These are phyloP conservation scores for Hypoxylon sp. DNA, from an alignment of 2,329 filamentous ascomycete species.

Conservation along the genomic window DNA sequence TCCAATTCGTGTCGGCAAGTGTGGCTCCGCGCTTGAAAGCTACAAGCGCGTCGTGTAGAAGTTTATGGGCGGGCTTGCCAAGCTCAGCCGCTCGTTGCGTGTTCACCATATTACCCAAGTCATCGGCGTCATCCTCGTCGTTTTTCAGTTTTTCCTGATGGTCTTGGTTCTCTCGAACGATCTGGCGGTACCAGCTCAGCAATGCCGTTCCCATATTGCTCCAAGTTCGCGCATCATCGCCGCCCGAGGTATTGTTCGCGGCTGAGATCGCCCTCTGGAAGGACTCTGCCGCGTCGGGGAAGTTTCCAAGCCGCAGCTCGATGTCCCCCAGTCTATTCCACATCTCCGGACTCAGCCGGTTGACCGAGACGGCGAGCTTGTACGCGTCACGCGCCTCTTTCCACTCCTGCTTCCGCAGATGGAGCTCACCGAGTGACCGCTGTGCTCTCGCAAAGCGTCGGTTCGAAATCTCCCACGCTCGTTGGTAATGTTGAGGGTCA, in stretches of 20 bases:
- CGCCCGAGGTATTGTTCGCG: constrained; percentile 72
- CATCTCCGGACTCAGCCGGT: constrained; percentile 82
- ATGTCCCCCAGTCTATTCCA: constrained; percentile 96
- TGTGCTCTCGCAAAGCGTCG: constrained; percentile 87
- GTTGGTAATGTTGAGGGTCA: constrained; percentile 79
- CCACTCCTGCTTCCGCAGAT: constrained; percentile 75
- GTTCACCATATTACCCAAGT: constrained; percentile 46
- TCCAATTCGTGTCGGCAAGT: constrained; percentile 86
- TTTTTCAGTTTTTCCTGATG: constrained; percentile 37
- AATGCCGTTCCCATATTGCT: constrained; percentile 92
- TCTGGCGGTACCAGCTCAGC: constrained; percentile 73
- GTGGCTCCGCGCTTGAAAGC: constrained; percentile 89
- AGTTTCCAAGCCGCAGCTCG: constrained; percentile 80
- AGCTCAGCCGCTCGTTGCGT: constrained; percentile 47
- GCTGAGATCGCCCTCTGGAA: constrained; percentile 83
- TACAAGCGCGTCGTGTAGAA: constrained; percentile 79
- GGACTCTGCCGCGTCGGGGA: constrained; percentile 82
- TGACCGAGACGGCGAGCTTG: constrained; percentile 78
- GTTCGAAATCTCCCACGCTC: constrained; percentile 88
- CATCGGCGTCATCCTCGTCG: constrained; percentile 40
- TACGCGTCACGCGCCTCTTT: constrained; percentile 81
- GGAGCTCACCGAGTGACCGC: constrained; percentile 83
- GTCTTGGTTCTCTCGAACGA: constrained; percentile 55
- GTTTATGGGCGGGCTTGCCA: constrained; percentile 64
- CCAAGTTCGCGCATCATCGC: constrained; percentile 92